Evolutionary conservation across 257 asterid species (phyloP), one percentile per base, ranked within the genome.

Genomic region (Solanum ossicruentum): DNA sequence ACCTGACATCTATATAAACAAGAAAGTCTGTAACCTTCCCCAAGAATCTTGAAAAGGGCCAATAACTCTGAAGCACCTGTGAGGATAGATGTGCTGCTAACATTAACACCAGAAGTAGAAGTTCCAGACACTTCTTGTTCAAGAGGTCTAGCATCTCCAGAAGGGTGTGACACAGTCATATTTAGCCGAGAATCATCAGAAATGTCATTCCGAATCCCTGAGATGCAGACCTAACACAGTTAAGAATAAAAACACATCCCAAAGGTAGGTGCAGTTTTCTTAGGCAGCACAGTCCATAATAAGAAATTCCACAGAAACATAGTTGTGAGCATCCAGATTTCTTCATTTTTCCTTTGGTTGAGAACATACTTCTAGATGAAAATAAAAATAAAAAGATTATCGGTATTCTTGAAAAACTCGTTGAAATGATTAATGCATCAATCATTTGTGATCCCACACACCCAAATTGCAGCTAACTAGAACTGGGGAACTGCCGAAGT

Each of bases 1-100:
- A 96, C 99, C 99, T 93, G 97, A 90, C 98, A 92, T 89, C 94
- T 92, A 85, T 92, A 95, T 60, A 94, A 87, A 86, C 97, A 91
- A 71, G 95, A 94, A 85, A 95, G 97, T 88, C 98, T 92, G 81
- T 91, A 94, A 84, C 98, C 98, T 85, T 97, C 99, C 56, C 99
- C 99, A 85, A 97, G 89, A 90, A 91, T 94, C 92, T 92, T 91
- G 85, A 97, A 89, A 84, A 97, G 97, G 45, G 89, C 85, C 88
- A 97, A 83, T 86, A 93, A 82, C 85, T 95, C 98, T 23, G 93
- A 90, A 84, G 94, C 96, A 71, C 97, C 99, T 84, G 89, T 93
- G 66, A 88, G 75, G 79, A 92, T 84, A 86, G 82, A 89, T 85
- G 95, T 88, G 89, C 89, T 87, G 88, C 91, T 91, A 80, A 87